Base-by-base conservation (phyloP, 805 yeast genomes). In the Metschnikowia hibisci region DNA sequence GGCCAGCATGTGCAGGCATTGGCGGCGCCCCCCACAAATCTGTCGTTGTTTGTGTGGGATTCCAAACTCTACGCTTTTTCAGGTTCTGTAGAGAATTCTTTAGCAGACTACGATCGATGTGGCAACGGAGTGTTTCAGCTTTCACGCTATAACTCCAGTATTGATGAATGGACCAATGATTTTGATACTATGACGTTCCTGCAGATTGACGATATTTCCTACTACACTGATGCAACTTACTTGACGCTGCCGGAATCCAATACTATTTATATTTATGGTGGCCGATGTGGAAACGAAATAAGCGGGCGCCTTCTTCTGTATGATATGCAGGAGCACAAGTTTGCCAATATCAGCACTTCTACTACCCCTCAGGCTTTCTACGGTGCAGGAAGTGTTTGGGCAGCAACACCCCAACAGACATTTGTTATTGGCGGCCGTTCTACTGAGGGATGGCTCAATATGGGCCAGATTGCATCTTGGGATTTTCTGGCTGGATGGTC, bases 391-490 rank as follows among this genome's bases (percentile, higher is more conserved):
- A 67, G 61, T 27, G 42, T 71, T 6, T 59, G 71, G 46, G 69
- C 79, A 1, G 74, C 75, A 16, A 58, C 67, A 25, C 71, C 77
- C 8, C 71, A 64, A 41, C 64, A 76, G 3, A 77, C 71, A 48
- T 59, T 81, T 28, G 58, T 86, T 3, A 64, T 86, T 32, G 95
- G 93, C 0, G 95, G 95, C 3, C 69, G 68, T 41, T 74, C 86
- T 3, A 52, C 58, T 5, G 53, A 63, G 2, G 88, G 88, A 0
- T 84, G 90, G 88, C 76, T 84, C 28, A 76, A 78, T 48, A 77
- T 85, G 81, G 73, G 74, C 52, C 93, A 85, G 60, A 63, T 84
- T 14, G 91, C 93, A 0, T 61, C 82, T 2, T 84, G 89, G 86
- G 81, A 80, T 52, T 79, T 78, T 47, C 67, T 70, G 38, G 64